Evolutionary conservation across 2,329 filamentous ascomycete genomes (phyloP).

Genomic region (Aspergillus phoenicis): DNA sequence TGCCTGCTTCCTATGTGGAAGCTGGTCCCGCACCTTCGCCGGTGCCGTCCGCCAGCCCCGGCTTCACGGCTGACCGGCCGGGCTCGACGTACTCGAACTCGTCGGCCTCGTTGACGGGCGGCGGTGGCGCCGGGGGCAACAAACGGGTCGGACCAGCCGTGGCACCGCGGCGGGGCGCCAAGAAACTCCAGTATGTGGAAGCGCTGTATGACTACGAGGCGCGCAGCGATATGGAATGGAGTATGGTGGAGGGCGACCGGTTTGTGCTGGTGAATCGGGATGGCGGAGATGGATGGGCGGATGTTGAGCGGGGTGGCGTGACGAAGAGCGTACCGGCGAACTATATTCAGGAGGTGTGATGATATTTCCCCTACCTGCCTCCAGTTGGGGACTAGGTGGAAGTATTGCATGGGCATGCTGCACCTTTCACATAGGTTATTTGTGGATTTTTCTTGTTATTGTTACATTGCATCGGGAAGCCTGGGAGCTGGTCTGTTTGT

Average conservation of each 20-base stretch:
- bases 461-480: not conserved
- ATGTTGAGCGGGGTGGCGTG: conserved; percentile 87
- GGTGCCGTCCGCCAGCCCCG: conserved; percentile 37
- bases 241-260: conserved; percentile 85
- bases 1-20: conserved; percentile 85
- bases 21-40: conserved; percentile 53
- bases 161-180: conserved; percentile 84
- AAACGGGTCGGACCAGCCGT: conserved; percentile 94
- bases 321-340: conserved; percentile 91
- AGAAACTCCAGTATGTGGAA: conserved; percentile 91
- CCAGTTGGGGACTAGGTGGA: not conserved
- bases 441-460: not conserved
- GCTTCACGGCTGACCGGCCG: conserved; percentile 57
- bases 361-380: not conserved
- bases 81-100: conserved; percentile 78
- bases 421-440: not conserved
- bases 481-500: not conserved
- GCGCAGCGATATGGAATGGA: conserved; percentile 82
- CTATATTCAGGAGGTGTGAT: conserved; percentile 76
- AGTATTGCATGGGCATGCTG: too few species aligned
- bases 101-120: conserved; percentile 63
- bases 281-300: conserved; percentile 91
- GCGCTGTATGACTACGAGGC: conserved; percentile 91
- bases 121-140: conserved; percentile 4
- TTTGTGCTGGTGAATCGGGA: conserved; percentile 90